Evolutionary conservation across 441 rosid genomes (phyloP).

Genomic region (Raphanus hybrid): DNA sequence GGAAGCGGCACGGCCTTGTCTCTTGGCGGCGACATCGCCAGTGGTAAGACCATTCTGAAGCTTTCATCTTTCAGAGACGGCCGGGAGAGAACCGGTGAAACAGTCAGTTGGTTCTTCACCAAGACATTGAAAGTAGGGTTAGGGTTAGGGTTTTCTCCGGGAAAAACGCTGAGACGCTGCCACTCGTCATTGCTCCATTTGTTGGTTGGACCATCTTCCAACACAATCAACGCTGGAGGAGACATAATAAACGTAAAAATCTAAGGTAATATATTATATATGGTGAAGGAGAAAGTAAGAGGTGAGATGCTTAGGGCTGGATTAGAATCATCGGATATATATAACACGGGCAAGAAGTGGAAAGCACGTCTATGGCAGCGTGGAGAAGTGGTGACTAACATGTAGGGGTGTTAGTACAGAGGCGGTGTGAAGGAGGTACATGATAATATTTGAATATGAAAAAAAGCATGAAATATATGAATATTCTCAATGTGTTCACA

Average conservation of each 20-base stretch:
- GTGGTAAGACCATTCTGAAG: conserved; percentile 57
- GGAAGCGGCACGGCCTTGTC: conserved; percentile 44
- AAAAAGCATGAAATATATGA: not conserved
- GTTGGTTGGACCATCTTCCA: conserved; percentile 29
- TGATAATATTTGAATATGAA: conserved; percentile 5
- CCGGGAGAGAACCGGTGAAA: conserved; percentile 49
- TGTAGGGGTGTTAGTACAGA: conserved; percentile 14
- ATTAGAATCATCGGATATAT: conserved; percentile 12
- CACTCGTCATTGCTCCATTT: conserved; percentile 36
- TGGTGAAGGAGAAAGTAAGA: not conserved
- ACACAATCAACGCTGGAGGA: conserved; percentile 38
- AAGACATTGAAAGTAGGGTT: conserved; percentile 20
- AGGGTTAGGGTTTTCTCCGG: conserved; percentile 40
- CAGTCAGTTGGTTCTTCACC: conserved; percentile 29
- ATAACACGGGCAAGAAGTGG: conserved; percentile 28
- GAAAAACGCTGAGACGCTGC: conserved; percentile 38
- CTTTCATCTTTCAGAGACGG: conserved; percentile 50
- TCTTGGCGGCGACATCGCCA: conserved; percentile 33
- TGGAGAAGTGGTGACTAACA: conserved; percentile 42
- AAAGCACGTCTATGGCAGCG: conserved; percentile 42
- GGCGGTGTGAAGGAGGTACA: conserved; percentile 18
- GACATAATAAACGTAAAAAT: conserved; percentile 29
- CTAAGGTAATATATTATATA: not conserved
- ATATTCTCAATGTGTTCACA: conserved; percentile 25
- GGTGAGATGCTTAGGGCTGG: conserved; percentile 17